Percentiles rank a stretch among this genome's conserved stretches.
Evolutionary conservation across 2,329 filamentous ascomycete species (phyloP).

Genomic region (Alternaria arbusti): DNA sequence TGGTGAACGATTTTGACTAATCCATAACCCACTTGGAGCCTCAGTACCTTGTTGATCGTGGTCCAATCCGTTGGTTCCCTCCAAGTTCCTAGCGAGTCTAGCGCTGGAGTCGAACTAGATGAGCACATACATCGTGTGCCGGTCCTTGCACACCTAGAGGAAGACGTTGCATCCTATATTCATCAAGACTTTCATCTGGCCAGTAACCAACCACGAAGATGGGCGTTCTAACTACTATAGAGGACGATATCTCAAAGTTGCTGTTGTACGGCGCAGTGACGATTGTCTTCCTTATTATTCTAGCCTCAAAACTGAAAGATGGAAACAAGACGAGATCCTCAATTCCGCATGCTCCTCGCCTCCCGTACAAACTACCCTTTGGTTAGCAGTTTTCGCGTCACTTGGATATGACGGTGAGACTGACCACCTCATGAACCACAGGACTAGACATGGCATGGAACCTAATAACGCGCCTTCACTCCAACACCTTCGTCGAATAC

Average conservation of each 20-base stretch:
- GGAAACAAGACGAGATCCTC: background rate
- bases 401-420: background rate
- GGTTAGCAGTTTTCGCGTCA: background rate
- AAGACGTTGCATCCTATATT: background rate
- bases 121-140: background rate
- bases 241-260: background rate
- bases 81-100: background rate
- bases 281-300: background rate
- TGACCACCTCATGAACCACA: background rate
- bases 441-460: constrained; percentile 14
- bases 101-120: background rate
- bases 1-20: background rate
- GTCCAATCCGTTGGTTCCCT: background rate
- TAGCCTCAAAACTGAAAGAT: background rate
- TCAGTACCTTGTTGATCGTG: background rate
- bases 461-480: constrained; percentile 2
- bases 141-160: background rate
- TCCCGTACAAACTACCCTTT: constrained; percentile 4
- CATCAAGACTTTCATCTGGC: background rate
- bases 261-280: background rate
- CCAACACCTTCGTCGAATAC: constrained; percentile 10
- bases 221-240: background rate
- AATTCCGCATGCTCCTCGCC: constrained; percentile 4
- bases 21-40: background rate
- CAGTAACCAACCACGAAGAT: background rate